Evolutionary conservation across 2,329 filamentous ascomycete species (phyloP).

Genomic region (Pyrenochaeta sp.): DNA sequence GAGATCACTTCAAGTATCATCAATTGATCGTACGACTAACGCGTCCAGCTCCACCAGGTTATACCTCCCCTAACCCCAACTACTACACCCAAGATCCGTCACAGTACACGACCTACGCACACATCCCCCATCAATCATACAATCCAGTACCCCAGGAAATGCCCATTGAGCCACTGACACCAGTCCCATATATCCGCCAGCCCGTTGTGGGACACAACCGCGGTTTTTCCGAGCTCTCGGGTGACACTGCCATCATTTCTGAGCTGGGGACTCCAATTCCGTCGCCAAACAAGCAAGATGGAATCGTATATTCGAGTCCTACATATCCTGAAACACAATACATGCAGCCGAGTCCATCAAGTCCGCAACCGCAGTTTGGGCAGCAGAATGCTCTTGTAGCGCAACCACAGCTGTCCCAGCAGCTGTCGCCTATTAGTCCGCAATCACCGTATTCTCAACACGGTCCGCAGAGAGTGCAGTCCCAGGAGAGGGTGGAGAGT

Average conservation of each 20-base stretch:
- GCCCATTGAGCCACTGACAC: neutral
- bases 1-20: neutral
- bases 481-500: neutral
- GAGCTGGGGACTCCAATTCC: constrained; percentile 10
- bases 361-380: neutral
- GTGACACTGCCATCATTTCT: constrained; percentile 7
- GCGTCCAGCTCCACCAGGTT: constrained; percentile 16
- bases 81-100: constrained; percentile 3
- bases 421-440: neutral
- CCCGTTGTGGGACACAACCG: neutral
- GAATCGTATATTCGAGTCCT: too few relatives aligned
- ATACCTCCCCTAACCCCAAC: constrained; percentile 8
- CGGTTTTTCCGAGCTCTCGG: constrained; percentile 10
- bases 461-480: neutral
- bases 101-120: constrained; percentile 1
- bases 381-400: too few relatives aligned
- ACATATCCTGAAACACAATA: too few relatives aligned
- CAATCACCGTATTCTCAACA: neutral
- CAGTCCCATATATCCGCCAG: neutral
- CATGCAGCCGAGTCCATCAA: neutral
- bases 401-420: too few relatives aligned
- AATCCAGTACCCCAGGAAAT: constrained; percentile 17
- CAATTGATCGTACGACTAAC: neutral
- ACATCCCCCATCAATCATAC: constrained; percentile 2
- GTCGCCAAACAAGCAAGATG: neutral